Percentiles rank a stretch among this genome's conserved stretches.
Conservation (phyloP, 2,329 filamentous ascomycete genomes). For the Pseudogymnoascus sp. region DNA sequence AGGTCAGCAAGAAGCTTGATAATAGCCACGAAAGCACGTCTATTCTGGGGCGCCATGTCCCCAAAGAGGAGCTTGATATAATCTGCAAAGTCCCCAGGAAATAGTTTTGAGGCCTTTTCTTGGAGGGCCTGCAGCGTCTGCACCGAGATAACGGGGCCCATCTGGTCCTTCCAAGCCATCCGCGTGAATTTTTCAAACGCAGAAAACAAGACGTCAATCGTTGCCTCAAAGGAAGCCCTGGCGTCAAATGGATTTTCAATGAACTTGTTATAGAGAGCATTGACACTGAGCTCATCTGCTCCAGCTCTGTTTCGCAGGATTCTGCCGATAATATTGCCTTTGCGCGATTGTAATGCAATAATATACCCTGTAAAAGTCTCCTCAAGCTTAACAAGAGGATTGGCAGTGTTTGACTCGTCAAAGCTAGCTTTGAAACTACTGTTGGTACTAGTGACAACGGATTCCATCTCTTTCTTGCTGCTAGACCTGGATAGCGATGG, state of each 20-base stretch:
- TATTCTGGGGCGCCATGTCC: conserved; percentile 61
- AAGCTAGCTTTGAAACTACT: conserved; percentile 30
- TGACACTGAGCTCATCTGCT: conserved; percentile 72
- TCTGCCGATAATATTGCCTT: conserved; percentile 76
- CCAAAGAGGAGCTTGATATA: conserved; percentile 56
- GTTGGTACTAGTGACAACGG: conserved; percentile 17
- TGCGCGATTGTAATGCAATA: conserved; percentile 71
- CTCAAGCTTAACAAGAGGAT: conserved; percentile 65
- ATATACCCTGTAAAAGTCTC: conserved; percentile 79
- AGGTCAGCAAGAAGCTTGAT: conserved; percentile 81
- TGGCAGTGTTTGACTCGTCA: conserved; percentile 49
- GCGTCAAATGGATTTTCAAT: conserved; percentile 75
- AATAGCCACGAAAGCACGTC: conserved; percentile 71
- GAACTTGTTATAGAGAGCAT: conserved; percentile 82
- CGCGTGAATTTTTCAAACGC: conserved; percentile 90
- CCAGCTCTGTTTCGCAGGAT: conserved; percentile 59
- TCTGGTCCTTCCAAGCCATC: conserved; percentile 79
- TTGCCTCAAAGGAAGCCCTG: conserved; percentile 64
- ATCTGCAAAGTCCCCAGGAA: conserved; percentile 64
- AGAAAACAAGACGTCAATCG: conserved; percentile 77
- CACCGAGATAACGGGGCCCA: conserved; percentile 73
- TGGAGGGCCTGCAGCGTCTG: conserved; percentile 68
- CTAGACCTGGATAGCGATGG: conserved; percentile 20
- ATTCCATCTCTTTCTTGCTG: conserved; percentile 18
- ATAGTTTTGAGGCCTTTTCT: conserved; percentile 52